Percentiles rank a stretch among this genome's conserved stretches.
Conservation (phyloP, 2,329 filamentous ascomycete species). For the Phoma sp. region DNA sequence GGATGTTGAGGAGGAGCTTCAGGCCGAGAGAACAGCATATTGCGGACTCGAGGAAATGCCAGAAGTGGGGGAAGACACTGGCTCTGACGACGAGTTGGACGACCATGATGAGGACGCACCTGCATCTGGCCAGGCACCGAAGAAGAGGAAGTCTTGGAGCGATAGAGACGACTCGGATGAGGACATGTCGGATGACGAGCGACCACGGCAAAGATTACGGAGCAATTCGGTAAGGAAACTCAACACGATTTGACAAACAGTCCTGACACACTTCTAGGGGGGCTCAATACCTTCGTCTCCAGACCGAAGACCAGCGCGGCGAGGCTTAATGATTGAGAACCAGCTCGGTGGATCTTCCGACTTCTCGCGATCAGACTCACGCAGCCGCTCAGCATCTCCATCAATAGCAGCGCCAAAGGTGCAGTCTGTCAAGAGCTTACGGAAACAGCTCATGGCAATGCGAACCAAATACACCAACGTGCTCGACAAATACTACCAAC, state of each 20-base stretch:
- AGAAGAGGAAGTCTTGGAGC: constrained; percentile 52
- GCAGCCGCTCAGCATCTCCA: constrained; percentile 46
- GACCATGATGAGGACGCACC: constrained; percentile 43
- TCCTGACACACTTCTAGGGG: constrained; percentile 47
- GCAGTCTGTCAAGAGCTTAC: constrained; percentile 74
- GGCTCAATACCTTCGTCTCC: constrained; percentile 72
- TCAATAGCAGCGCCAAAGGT: constrained; percentile 57
- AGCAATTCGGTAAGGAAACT: constrained; percentile 78
- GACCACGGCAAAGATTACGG: constrained; percentile 79
- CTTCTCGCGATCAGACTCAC: constrained; percentile 51
- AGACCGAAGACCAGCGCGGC: constrained; percentile 65
- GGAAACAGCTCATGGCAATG: constrained; percentile 76
- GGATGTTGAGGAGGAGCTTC: constrained; percentile 86
- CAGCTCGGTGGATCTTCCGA: constrained; percentile 47
- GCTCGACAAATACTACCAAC: constrained; percentile 81
- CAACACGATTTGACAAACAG: background rate
- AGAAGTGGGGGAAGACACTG: constrained; percentile 77
- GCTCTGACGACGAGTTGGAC: constrained; percentile 64
- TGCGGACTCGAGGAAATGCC: constrained; percentile 90
- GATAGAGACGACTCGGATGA: constrained; percentile 69
- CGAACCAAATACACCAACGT: constrained; percentile 78
- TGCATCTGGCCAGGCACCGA: constrained; percentile 46
- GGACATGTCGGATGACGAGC: constrained; percentile 73
- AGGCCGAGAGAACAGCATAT: constrained; percentile 79
- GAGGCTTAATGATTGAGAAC: constrained; percentile 59